Evolutionary conservation across 768 basidiomycete species (phyloP).

Genomic region (Leccinum uliginosum): DNA sequence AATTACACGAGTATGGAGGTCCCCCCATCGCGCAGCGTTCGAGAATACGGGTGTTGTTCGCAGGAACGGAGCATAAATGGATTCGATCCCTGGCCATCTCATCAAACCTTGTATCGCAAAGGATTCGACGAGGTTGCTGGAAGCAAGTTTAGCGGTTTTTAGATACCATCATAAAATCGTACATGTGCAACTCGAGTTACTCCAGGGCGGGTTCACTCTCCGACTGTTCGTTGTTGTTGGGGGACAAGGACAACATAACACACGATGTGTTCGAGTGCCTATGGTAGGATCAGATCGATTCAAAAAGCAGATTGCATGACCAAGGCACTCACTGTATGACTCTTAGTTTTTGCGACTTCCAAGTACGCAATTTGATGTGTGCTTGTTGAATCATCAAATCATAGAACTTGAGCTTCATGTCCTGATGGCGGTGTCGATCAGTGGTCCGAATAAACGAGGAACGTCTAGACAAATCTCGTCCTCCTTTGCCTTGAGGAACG

Average conservation of each 20-base stretch:
- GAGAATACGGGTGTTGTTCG: constrained; percentile 79
- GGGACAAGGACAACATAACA: constrained; percentile 93
- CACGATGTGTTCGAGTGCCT: constrained; percentile 94
- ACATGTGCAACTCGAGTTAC: constrained; percentile 86
- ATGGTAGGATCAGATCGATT: constrained; percentile 6
- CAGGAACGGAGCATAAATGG: constrained; percentile 81
- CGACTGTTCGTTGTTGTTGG: constrained; percentile 94
- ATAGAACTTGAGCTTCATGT: constrained; percentile 93
- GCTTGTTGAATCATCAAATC: constrained; percentile 96
- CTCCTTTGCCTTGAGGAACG: constrained; percentile 82
- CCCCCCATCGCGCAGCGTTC: constrained; percentile 82
- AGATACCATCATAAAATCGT: constrained; percentile 20
- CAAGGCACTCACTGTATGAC: constrained; percentile 50
- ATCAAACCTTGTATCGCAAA: constrained; percentile 91
- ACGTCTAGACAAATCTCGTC: constrained; percentile 64
- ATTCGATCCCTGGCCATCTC: constrained; percentile 94
- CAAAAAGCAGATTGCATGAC: background rate
- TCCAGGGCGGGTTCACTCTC: constrained; percentile 79
- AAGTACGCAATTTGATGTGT: constrained; percentile 75
- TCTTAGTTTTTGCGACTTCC: constrained; percentile 85
- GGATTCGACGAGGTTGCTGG: constrained; percentile 88
- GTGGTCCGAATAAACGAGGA: background rate
- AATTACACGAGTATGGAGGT: constrained; percentile 91
- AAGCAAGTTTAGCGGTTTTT: constrained; percentile 9
- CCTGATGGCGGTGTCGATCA: constrained; percentile 43